A percentile compares a stretch with the other conserved stretches of the same genome.
Conservation (phyloP, 768 basidiomycete species). For the Suillus placidus region DNA sequence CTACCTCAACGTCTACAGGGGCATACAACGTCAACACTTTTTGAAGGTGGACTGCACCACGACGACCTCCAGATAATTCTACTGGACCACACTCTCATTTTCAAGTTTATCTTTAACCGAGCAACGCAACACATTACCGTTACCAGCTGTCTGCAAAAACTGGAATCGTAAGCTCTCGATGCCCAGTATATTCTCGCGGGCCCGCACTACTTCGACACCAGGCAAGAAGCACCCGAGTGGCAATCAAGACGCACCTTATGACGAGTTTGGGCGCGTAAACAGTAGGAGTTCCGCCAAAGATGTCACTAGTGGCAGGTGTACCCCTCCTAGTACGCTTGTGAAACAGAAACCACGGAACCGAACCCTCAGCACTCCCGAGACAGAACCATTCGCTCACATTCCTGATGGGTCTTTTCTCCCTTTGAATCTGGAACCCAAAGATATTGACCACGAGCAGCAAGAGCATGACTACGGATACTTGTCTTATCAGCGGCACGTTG, state of each 20-base stretch:
- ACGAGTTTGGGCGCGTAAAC: slow-evolving; percentile 69
- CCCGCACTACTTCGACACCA: slow-evolving; percentile 63
- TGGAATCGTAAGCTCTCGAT: slow-evolving; percentile 41
- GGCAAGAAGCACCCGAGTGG: slow-evolving; percentile 40
- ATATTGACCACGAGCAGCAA: slow-evolving; percentile 41
- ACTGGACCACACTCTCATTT: slow-evolving; percentile 6
- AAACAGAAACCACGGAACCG: slow-evolving; percentile 45
- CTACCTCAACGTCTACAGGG: neutral
- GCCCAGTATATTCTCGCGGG: slow-evolving; percentile 76
- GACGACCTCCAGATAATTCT: slow-evolving; percentile 3
- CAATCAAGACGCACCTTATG: slow-evolving; percentile 35
- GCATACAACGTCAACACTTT: too few relatives aligned
- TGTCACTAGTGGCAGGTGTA: slow-evolving; percentile 24
- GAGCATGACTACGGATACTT: slow-evolving; percentile 71
- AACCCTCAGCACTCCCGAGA: slow-evolving; percentile 42
- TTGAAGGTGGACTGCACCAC: neutral
- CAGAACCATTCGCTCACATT: slow-evolving; percentile 41
- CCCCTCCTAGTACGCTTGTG: slow-evolving; percentile 14
- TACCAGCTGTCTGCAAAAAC: neutral
- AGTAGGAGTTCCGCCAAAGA: slow-evolving; percentile 47
- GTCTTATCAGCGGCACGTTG: slow-evolving; percentile 70
- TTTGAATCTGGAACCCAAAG: slow-evolving; percentile 52
- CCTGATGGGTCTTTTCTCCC: slow-evolving; percentile 57
- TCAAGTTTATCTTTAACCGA: neutral
- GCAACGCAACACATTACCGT: slow-evolving; percentile 16